A percentile compares a stretch with the other conserved stretches of the same genome.
Conservation (phyloP, 1,284 basidiomycete genomes). For the Ustilago nuda region DNA sequence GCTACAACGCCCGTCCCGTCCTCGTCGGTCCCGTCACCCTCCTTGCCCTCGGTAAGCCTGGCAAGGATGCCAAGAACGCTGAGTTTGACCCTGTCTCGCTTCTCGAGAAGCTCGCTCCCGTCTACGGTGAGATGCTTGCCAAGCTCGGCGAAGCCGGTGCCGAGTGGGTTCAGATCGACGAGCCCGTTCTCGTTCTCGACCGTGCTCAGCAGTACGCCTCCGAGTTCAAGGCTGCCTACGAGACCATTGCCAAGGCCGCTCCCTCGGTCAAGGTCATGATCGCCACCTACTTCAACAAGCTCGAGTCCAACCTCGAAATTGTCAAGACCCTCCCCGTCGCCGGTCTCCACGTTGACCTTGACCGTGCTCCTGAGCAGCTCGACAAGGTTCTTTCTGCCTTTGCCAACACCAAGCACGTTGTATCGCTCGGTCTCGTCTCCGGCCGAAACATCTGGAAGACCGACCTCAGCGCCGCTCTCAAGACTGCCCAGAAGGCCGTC, state of each 20-base stretch:
- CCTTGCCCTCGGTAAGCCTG: conserved; percentile 91
- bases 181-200: conserved; percentile 96
- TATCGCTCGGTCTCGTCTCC: conserved; percentile 96
- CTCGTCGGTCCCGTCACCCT: conserved; percentile 95
- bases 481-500: conserved; percentile 83
- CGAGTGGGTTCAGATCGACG: conserved; percentile 95
- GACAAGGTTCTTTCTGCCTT: conserved; percentile 84
- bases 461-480: conserved; percentile 87
- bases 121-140: conserved; percentile 90
- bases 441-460: conserved; percentile 99
- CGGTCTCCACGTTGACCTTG: conserved; percentile 96
- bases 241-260: conserved; percentile 82
- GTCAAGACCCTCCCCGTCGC: conserved; percentile 92
- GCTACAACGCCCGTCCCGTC: conserved; percentile 92
- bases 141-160: conserved; percentile 94
- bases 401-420: conserved; percentile 74
- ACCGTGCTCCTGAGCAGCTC: conserved; percentile 87
- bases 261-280: conserved; percentile 85
- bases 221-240: conserved; percentile 85
- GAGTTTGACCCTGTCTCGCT: conserved; percentile 92
- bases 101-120: conserved; percentile 87
- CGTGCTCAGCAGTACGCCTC: conserved; percentile 81
- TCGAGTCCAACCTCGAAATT: conserved; percentile 90
- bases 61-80: conserved; percentile 81
- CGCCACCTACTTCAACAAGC: conserved; percentile 92